These are phyloP conservation scores for Pascua guehoae DNA, from an alignment of 1,284 basidiomycete genomes.

Conservation along the genomic window DNA sequence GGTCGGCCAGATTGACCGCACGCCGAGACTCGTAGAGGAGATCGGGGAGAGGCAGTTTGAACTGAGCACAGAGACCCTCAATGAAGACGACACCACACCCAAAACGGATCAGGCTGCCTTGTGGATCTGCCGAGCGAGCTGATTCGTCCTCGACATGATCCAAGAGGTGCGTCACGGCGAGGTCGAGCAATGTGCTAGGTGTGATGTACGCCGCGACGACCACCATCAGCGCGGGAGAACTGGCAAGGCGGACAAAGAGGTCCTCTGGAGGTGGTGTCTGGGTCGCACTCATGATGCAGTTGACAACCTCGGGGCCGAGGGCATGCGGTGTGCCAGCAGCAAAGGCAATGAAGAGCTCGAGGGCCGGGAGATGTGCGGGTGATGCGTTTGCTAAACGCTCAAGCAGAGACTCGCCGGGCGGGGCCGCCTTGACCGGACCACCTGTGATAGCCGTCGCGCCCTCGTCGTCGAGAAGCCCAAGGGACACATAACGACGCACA, in stretches of 20 bases:
- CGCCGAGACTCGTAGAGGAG: constrained; percentile 34
- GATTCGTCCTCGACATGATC: constrained; percentile 26
- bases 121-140: constrained; percentile 40
- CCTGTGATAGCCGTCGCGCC: constrained; percentile 21
- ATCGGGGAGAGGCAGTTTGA: constrained; percentile 30
- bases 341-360: constrained; percentile 26
- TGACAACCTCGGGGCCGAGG: constrained; percentile 27
- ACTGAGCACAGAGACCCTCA: constrained; percentile 37
- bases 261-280: constrained; percentile 29
- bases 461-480: constrained; percentile 25
- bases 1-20: constrained; percentile 31
- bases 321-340: constrained; percentile 26
- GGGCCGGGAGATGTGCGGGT: constrained; percentile 28
- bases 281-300: constrained; percentile 21
- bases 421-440: constrained; percentile 14
- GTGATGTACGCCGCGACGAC: constrained; percentile 20
- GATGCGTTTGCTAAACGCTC: constrained; percentile 26
- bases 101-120: constrained; percentile 42
- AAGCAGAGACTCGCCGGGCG: constrained; percentile 25
- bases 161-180: constrained; percentile 26
- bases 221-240: constrained; percentile 27
- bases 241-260: constrained; percentile 31
- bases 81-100: constrained; percentile 46
- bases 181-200: constrained; percentile 21
- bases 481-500: constrained; percentile 24